These are phyloP conservation scores for Ogataea pignaliae DNA, from an alignment of 805 yeast genomes.

Conservation along the genomic window DNA sequence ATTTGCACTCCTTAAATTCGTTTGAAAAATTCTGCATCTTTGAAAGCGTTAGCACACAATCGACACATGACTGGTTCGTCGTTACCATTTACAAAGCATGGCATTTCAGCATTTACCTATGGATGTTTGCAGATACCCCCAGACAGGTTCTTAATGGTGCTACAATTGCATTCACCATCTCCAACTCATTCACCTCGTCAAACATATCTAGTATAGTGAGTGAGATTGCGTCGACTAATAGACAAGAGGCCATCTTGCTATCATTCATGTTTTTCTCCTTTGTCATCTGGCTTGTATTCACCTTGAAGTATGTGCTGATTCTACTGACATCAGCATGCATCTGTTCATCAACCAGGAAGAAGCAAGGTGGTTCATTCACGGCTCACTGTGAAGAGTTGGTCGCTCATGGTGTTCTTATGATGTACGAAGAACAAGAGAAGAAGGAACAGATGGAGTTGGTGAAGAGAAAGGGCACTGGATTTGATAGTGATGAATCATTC, in stretches of 20 bases:
- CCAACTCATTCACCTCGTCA: constrained; percentile 35
- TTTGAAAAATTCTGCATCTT: constrained; percentile 72
- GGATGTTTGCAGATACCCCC: constrained; percentile 78
- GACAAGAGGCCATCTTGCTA: constrained; percentile 64
- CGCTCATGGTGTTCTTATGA: constrained; percentile 22
- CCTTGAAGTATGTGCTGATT: constrained; percentile 20
- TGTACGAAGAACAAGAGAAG: constrained; percentile 24
- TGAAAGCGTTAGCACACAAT: constrained; percentile 61
- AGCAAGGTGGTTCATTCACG: constrained; percentile 10
- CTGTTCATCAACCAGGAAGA: constrained; percentile 8
- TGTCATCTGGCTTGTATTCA: constrained; percentile 66
- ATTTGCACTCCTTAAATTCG: constrained; percentile 48
- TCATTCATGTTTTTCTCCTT: constrained; percentile 75
- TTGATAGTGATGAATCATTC: constrained; percentile 2
- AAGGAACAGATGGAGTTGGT: constrained; percentile 6
- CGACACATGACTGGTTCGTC: constrained; percentile 62
- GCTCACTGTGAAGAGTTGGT: constrained; percentile 24
- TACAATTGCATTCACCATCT: constrained; percentile 54
- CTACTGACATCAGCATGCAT: constrained; percentile 21
- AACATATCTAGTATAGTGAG: constrained; percentile 44
- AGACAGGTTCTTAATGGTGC: constrained; percentile 81
- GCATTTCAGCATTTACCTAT: constrained; percentile 52
- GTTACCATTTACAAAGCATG: constrained; percentile 62
- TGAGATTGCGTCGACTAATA: constrained; percentile 54
- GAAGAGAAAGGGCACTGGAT: constrained; percentile 19